These are phyloP conservation scores for Blastomyces parvus DNA, from an alignment of 2,329 filamentous ascomycete genomes.

Conservation along the genomic window DNA sequence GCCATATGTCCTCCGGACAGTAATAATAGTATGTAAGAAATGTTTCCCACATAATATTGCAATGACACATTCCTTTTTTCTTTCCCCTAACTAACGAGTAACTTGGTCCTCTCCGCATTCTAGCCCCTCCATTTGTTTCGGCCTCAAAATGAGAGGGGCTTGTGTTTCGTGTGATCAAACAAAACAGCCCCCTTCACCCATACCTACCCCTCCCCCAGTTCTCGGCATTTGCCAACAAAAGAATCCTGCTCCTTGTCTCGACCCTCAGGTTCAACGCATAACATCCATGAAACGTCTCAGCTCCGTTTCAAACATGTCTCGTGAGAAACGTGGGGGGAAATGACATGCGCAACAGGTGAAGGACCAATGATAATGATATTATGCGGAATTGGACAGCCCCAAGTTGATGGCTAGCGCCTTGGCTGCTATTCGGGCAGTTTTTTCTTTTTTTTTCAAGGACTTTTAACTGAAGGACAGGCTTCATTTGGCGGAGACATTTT, in stretches of 20 bases:
- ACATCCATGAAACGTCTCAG: neutral
- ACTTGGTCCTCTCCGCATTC: neutral
- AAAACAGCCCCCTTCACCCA: neutral
- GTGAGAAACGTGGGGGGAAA: neutral
- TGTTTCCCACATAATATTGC: neutral
- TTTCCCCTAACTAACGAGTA: too few species aligned
- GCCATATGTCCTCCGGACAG: too few species aligned
- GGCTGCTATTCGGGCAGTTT: neutral
- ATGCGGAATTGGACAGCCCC: too few species aligned
- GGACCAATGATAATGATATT: neutral
- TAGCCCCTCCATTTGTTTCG: neutral
- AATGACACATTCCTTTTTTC: neutral
- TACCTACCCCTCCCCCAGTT: neutral
- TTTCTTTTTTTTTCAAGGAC: neutral
- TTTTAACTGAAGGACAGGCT: neutral
- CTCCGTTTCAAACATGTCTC: neutral
- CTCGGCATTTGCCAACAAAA: neutral
- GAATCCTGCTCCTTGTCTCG: neutral
- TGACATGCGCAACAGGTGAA: neutral
- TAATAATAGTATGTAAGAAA: too few species aligned
- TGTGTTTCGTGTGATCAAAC: neutral
- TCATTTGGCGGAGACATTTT: neutral
- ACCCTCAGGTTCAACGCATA: neutral
- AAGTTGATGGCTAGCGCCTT: neutral
- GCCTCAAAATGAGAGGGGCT: conserved; percentile 1